These are phyloP conservation scores for Beauveria australis DNA, from an alignment of 2,329 filamentous ascomycete species.

Conservation along the genomic window DNA sequence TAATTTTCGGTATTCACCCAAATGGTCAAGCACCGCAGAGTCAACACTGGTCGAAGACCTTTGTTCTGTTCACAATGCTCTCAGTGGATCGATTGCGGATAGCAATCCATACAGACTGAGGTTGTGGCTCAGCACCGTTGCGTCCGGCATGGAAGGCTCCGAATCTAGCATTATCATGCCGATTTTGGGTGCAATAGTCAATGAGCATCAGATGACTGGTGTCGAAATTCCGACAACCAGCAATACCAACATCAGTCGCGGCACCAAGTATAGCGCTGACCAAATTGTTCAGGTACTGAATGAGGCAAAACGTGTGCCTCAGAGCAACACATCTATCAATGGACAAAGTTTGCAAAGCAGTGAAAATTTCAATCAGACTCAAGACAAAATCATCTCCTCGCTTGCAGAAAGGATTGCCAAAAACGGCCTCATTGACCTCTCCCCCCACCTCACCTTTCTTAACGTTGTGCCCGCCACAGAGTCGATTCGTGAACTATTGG, in stretches of 20 bases:
- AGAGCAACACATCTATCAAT: no score
- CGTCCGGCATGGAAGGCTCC: not conserved
- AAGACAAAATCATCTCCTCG: no score
- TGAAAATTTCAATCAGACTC: no score
- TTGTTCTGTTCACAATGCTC: not conserved
- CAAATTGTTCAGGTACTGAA: not conserved
- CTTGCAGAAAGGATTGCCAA: not conserved
- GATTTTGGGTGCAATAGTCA: not conserved
- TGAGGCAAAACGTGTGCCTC: not conserved
- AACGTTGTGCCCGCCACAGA: not conserved
- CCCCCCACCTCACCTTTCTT: accelerated
- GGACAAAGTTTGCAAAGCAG: no score
- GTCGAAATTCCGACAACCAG: not conserved
- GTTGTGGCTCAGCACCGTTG: not conserved
- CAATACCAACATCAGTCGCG: not conserved
- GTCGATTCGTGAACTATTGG: accelerated
- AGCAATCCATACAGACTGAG: not conserved
- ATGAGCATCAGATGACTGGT: accelerated
- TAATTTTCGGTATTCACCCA: not conserved
- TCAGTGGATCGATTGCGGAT: accelerated
- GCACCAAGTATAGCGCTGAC: not conserved
- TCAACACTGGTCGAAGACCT: not conserved
- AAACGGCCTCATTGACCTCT: no score
- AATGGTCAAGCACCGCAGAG: not conserved
- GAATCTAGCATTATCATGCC: not conserved